Conservation (phyloP, 73 alveolate genomes). For the Blepharisma japonicum region DNA sequence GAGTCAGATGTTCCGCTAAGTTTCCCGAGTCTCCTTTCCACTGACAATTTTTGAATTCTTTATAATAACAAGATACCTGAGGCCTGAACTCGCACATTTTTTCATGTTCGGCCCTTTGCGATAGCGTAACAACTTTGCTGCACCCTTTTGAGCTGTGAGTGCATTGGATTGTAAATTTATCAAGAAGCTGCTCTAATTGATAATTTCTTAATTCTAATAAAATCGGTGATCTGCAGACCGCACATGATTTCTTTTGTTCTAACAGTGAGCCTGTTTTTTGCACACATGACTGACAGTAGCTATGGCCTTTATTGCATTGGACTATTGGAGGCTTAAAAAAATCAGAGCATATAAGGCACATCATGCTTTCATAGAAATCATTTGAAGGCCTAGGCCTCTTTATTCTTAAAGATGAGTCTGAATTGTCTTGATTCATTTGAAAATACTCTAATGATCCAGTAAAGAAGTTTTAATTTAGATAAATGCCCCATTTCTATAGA, state of each 20-base stretch:
- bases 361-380: conserved; percentile 16
- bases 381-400: background rate
- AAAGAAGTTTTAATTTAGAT: background rate
- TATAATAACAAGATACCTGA: background rate
- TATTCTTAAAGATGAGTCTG: background rate
- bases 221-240: conserved; percentile 14
- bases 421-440: background rate
- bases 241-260: background rate
- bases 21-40: background rate
- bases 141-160: background rate
- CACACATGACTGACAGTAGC: conserved; percentile 17
- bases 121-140: background rate
- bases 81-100: conserved; percentile 16
- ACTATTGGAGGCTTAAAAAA: conserved; percentile 18
- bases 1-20: background rate
- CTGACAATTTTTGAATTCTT: background rate
- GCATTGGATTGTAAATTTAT: background rate
- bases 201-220: background rate
- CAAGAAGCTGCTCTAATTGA: background rate
- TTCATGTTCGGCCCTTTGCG: background rate
- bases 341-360: background rate
- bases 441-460: background rate
- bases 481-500: background rate
- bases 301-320: conserved; percentile 22
- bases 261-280: background rate